Base-by-base conservation (phyloP, 208 protist species). In the Crithidia sp. region DNA sequence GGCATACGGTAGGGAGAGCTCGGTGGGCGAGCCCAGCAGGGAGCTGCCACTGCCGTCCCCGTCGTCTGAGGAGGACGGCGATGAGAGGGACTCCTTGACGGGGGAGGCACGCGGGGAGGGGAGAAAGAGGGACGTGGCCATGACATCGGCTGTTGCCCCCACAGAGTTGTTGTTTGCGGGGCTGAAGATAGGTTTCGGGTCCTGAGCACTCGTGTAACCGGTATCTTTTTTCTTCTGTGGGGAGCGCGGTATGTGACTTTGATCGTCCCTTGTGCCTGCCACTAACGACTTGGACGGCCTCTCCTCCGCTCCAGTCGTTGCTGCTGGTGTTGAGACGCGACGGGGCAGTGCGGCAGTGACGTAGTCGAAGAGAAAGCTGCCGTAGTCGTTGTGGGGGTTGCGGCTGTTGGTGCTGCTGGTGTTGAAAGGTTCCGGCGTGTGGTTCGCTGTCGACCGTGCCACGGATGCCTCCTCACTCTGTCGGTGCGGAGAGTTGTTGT, bases 291-390 rank as follows among this genome's bases (percentile, higher is more conserved):
- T 49, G 7, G 45, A 13, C 45, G 45, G 45, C 45, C 12, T 7
- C 7, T 14, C 45, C 9, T 49, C 45, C 0, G 12, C 45, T 7
- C 9, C 45, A 13, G 45, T 49, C 39, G 12, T 19, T 8, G 59
- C 41, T 5, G 59, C 4, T n/a, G 6, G 40, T 10, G 43, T 28
- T 39, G 41, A 10, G 10, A 43, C 36, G 14, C 6, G 8, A 13
- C n/a, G 4, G 41, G 40, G 5, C 61, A 55, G 39, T 10, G 19
- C 45, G 2, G 12, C 4, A 0, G 28, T 2, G 28, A 17, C 8
- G 45, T 41, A 66, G 6, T 53, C 45, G n/a, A 43, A 52, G 44
- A 66, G 39, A 45, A 66, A 66, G 13, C 61, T 66, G 12, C 61
- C 61, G 45, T 66, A 66, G 9, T 43, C 4, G 10, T 55, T 7